Percentiles rank a stretch among this genome's conserved stretches.
Conservation (phyloP, 306 rosid genomes). For the Quercus cerris region DNA sequence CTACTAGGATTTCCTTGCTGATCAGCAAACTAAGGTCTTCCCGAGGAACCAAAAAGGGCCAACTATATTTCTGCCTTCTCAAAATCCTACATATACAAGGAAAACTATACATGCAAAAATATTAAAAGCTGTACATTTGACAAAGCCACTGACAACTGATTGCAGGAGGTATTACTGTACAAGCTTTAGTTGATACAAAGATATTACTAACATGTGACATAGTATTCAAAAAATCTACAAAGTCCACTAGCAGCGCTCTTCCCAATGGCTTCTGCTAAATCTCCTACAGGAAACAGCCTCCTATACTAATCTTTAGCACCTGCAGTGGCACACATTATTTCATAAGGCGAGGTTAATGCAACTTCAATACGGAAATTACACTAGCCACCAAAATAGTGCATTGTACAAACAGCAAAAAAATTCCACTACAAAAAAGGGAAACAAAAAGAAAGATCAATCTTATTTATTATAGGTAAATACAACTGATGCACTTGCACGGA, state of each 20-base stretch:
- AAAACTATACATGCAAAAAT: constrained; percentile 1
- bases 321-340: background rate
- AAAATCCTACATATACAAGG: background rate
- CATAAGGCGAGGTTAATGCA: background rate
- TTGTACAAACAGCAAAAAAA: background rate
- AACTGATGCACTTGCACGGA: background rate
- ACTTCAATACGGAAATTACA: background rate
- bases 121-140: constrained; percentile 19
- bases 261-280: background rate
- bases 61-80: background rate
- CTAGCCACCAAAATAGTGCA: background rate
- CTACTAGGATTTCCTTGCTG: background rate
- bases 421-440: background rate
- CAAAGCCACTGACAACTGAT: background rate
- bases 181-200: background rate
- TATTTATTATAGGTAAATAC: background rate
- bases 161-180: background rate
- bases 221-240: background rate
- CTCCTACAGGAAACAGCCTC: background rate
- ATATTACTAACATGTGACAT: background rate
- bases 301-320: background rate
- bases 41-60: background rate
- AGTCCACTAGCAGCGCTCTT: background rate
- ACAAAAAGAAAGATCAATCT: background rate
- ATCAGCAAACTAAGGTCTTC: background rate